These are phyloP conservation scores for Pleurotus eryngii DNA, from an alignment of 768 basidiomycete species.

Conservation along the genomic window DNA sequence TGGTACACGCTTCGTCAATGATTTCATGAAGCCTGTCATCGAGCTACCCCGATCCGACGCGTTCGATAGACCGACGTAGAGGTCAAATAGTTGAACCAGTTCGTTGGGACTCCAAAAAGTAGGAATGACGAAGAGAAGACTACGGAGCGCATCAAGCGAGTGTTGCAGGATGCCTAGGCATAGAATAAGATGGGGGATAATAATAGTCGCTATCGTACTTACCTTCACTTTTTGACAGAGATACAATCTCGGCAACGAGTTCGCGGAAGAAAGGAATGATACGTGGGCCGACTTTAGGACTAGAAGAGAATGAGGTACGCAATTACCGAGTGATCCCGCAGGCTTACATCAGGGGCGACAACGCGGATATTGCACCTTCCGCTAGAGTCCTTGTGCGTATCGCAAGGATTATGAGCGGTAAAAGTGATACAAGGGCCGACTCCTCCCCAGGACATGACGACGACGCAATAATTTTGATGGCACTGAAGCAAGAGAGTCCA, in stretches of 20 bases:
- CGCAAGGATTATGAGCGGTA: slow-evolving; percentile 56
- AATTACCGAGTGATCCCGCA: slow-evolving; percentile 10
- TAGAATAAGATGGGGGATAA: not conserved
- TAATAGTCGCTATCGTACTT: not conserved
- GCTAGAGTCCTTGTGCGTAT: slow-evolving; percentile 38
- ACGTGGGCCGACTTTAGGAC: slow-evolving; percentile 78
- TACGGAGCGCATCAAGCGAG: slow-evolving; percentile 51
- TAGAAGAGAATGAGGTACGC: slow-evolving; percentile 23
- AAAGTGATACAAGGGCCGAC: slow-evolving; percentile 46
- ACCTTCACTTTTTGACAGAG: slow-evolving; percentile 43
- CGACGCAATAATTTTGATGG: slow-evolving; percentile 55
- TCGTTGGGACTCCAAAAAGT: slow-evolving; percentile 75
- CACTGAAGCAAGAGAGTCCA: slow-evolving; percentile 48
- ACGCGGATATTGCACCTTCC: slow-evolving; percentile 44
- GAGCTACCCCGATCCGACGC: slow-evolving; percentile 27
- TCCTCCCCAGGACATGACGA: slow-evolving; percentile 70
- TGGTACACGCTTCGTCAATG: slow-evolving; percentile 67
- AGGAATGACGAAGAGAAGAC: slow-evolving; percentile 73
- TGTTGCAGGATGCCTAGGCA: slow-evolving; percentile 28
- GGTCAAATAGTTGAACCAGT: slow-evolving; percentile 48
- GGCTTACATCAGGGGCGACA: slow-evolving; percentile 63
- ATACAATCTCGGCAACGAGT: slow-evolving; percentile 57
- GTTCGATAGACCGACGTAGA: slow-evolving; percentile 49
- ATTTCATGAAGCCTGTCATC: slow-evolving; percentile 51
- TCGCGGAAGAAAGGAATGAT: slow-evolving; percentile 82